These are phyloP conservation scores for Euphorbia schlechtendalii DNA, from an alignment of 441 rosid genomes.

Conservation along the genomic window DNA sequence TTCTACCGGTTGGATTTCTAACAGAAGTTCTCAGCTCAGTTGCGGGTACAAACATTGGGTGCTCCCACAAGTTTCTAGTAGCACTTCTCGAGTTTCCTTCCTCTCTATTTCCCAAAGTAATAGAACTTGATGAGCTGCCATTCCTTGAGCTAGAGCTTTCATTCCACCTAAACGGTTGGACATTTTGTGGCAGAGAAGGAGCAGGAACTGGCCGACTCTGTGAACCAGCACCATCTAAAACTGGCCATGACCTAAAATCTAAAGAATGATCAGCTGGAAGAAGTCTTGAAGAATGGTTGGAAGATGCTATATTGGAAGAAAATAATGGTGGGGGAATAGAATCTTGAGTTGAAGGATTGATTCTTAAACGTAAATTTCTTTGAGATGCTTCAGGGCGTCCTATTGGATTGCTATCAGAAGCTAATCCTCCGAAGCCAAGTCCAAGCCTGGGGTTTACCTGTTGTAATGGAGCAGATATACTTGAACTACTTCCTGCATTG, in stretches of 20 bases:
- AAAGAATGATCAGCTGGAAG: conserved; percentile 41
- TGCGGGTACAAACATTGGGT: conserved; percentile 43
- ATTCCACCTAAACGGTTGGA: conserved; percentile 54
- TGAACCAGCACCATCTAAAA: conserved; percentile 30
- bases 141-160: conserved; percentile 42
- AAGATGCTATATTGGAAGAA: conserved; percentile 34
- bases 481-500: conserved; percentile 37
- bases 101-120: conserved; percentile 35
- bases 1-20: conserved; percentile 32
- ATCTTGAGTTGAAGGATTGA: conserved; percentile 52
- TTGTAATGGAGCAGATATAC: conserved; percentile 37
- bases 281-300: conserved; percentile 35
- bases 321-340: conserved; percentile 36
- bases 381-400: too few species aligned
- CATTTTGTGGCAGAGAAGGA: conserved; percentile 44
- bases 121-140: conserved; percentile 39
- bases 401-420: conserved; percentile 30
- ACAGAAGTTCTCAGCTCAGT: conserved; percentile 41
- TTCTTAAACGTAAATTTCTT: conserved; percentile 51
- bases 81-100: conserved; percentile 40
- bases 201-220: conserved; percentile 43
- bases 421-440: conserved; percentile 38
- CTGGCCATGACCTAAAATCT: conserved; percentile 39
- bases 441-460: conserved; percentile 41
- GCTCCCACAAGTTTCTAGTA: conserved; percentile 37